A percentile compares a stretch with the other conserved stretches of the same genome.
Conservation (phyloP, 495 filamentous ascomycete species). For the Stereocaulon alpinum region DNA sequence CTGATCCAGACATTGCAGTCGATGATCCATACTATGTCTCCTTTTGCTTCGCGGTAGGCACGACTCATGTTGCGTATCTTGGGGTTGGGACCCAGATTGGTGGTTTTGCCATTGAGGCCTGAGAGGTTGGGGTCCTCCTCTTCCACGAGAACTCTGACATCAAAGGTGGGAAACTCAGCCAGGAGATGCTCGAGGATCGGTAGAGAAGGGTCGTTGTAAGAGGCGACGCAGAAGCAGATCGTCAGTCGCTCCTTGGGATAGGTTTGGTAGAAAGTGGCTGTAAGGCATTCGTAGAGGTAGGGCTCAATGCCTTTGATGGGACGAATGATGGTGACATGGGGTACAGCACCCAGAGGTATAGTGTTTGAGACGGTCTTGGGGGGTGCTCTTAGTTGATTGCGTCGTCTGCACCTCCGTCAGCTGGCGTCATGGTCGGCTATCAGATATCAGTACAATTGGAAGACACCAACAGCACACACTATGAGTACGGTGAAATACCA, state of each 20-base stretch:
- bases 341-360: constrained; percentile 31
- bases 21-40: constrained; percentile 87
- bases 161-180: constrained; percentile 57
- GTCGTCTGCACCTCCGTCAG: constrained; percentile 31
- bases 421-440: constrained; percentile 19
- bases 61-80: constrained; percentile 97
- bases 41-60: constrained; percentile 86
- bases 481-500: constrained; percentile 48
- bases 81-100: constrained; percentile 82
- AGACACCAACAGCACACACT: constrained; percentile 49
- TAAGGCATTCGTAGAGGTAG: constrained; percentile 81
- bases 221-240: constrained; percentile 72
- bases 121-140: constrained; percentile 72
- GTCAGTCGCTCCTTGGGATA: constrained; percentile 73
- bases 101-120: constrained; percentile 36
- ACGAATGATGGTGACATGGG: constrained; percentile 86
- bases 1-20: constrained; percentile 96
- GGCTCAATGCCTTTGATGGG: constrained; percentile 90
- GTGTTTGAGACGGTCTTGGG: constrained; percentile 27
- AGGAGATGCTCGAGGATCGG: constrained; percentile 62
- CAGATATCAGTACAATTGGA: constrained; percentile 44
- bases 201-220: constrained; percentile 67
- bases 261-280: constrained; percentile 74
- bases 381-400: constrained; percentile 34
- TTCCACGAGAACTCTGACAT: constrained; percentile 71